Base-by-base conservation (phyloP, 2,329 filamentous ascomycete species). In the Talaromyces sp. region DNA sequence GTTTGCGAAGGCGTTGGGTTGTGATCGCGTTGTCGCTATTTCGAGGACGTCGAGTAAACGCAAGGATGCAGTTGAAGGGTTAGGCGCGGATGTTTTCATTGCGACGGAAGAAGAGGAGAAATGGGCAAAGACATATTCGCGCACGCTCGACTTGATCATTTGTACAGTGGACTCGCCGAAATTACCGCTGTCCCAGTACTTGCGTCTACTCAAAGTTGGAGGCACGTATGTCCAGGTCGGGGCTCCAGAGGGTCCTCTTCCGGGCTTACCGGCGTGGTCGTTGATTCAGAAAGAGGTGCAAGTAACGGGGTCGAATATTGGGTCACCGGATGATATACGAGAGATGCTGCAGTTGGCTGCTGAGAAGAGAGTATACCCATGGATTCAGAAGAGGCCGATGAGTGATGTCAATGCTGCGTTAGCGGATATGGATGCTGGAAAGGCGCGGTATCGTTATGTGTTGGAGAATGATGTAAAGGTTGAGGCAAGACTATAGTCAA, bases 1-100 rank as follows among this genome's bases (percentile, higher is more conserved):
- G 66, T 92, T 86, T 75, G 88, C 90, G 0, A 87, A 85, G 69
- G 90, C 90, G 0, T 79, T 94, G 1, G 88, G 87, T 10, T 88
- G 87, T 31, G 87, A 91, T 56, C 83, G 84, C 7, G 81, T 87
- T 3, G 80, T 85, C 10, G 85, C 81, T 3, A 86, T 87, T 66
- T 86, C 83, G 10, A 79, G 85, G 1, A 81, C 76, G 1, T 74
- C 73, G 0, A 76, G 75, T 64, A 88, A 87, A 76, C 79, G 75
- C 47, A 73, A 74, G 1, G 85, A 88, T 73, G 84, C 83, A 0
- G 67, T 81, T 57, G 61, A 63, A 35, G 73, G 72, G 0, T 77
- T 88, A 69, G 86, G 86, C 4, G 86, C 85, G 1, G 82, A 84
- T 67, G 71, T 71, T 9, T 86, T 81, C 72, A 86, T 88, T 64